phyloP scores from a whole-genome alignment of 2,329 filamentous ascomycete species.

The Cytospora leucostoma region DNA sequence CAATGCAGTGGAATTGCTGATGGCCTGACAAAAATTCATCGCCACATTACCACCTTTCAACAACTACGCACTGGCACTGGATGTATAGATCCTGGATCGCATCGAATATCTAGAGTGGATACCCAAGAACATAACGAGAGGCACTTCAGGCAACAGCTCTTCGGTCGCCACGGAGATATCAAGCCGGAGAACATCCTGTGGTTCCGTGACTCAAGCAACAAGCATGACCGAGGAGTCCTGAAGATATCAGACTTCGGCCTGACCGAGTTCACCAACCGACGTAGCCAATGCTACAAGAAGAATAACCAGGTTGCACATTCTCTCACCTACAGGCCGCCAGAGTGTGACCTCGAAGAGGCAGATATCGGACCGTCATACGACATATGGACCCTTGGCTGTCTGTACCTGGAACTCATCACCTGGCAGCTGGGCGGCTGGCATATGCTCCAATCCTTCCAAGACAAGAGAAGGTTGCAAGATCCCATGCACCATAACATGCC shows the following conservation, averaged over 20 bases:
- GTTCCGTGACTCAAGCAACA: neutral
- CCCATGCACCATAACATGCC: neutral
- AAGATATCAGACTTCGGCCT: slow-evolving; percentile 19
- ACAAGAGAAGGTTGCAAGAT: neutral
- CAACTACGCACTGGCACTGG: too few species aligned
- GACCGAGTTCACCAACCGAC: neutral
- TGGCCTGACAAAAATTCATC: slow-evolving; percentile 25
- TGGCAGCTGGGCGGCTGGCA: slow-evolving; percentile 10
- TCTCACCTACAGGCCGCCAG: neutral
- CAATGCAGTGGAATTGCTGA: slow-evolving; percentile 27
- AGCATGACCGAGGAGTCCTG: neutral
- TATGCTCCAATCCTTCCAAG: neutral
- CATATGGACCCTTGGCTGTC: slow-evolving; percentile 15
- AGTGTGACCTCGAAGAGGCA: neutral
- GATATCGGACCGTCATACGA: neutral
- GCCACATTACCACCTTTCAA: too few species aligned
- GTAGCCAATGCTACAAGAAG: neutral
- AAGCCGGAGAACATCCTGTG: slow-evolving; percentile 15
- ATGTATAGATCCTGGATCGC: too few species aligned
- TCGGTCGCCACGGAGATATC: slow-evolving; percentile 18
- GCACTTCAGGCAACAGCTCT: neutral
- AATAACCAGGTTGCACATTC: neutral
- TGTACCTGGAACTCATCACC: slow-evolving; percentile 18
- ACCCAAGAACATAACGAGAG: neutral
- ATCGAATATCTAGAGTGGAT: too few species aligned